Percentiles rank a stretch among this genome's conserved stretches.
Conservation (phyloP, 306 rosid genomes). For the Chamaecrista fasciculata region DNA sequence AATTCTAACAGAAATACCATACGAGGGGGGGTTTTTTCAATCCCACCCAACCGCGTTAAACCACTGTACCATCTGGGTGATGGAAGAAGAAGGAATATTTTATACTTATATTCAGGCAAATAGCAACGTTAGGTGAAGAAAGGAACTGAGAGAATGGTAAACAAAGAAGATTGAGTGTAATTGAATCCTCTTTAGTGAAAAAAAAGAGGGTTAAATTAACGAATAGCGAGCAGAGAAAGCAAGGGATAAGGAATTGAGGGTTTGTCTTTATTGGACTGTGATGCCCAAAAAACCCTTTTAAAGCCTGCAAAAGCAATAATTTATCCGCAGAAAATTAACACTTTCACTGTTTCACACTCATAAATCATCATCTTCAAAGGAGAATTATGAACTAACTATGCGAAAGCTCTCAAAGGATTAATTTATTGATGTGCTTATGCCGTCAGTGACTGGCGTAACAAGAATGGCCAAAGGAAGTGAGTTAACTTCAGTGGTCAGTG, state of each 20-base stretch:
- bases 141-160: slow-evolving; percentile 25
- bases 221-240: slow-evolving; percentile 3
- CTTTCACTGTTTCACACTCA: not conserved
- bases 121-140: slow-evolving; percentile 42
- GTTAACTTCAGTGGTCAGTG: too few species aligned
- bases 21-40: slow-evolving; percentile 9
- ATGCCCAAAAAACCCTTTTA: not conserved
- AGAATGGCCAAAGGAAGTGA: too few species aligned
- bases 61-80: slow-evolving; percentile 5
- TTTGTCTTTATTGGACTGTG: slow-evolving; percentile 19
- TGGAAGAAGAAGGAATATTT: slow-evolving; percentile 7
- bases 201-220: not conserved
- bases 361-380: not conserved
- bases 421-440: too few species aligned
- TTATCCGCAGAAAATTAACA: not conserved
- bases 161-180: slow-evolving; percentile 25
- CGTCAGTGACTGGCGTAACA: too few species aligned
- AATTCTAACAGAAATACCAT: not conserved
- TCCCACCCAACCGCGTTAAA: slow-evolving; percentile 27
- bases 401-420: too few species aligned
- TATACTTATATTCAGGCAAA: not conserved
- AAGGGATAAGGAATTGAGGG: slow-evolving; percentile 19
- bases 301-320: not conserved
- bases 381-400: not conserved
- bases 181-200: slow-evolving; percentile 23